Percentiles rank a stretch among this genome's conserved stretches.
These are phyloP conservation scores for Ananas comosus DNA, from an alignment of 176 grass and related monocot genomes.

Conservation along the genomic window DNA sequence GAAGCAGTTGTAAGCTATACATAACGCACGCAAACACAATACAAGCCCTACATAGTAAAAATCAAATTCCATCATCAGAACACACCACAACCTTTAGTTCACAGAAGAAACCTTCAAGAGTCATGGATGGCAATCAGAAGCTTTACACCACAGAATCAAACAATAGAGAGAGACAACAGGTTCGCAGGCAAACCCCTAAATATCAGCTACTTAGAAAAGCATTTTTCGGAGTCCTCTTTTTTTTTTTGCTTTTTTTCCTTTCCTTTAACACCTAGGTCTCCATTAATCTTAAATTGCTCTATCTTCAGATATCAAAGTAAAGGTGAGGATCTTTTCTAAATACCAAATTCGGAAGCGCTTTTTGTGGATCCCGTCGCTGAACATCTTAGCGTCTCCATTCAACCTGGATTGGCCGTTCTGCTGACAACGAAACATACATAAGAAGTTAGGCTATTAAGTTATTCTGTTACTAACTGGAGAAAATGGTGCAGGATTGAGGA, in stretches of 20 bases:
- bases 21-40: no score
- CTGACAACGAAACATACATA: conserved; percentile 4
- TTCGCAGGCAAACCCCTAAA: no score
- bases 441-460: not conserved
- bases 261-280: conserved; percentile 18
- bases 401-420: conserved; percentile 48
- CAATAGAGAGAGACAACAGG: no score
- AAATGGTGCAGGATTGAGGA: not conserved
- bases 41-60: no score
- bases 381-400: conserved; percentile 68
- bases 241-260: no score
- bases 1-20: no score
- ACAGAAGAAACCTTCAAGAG: not conserved
- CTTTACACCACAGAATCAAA: no score
- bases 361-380: conserved; percentile 2
- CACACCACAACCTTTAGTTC: no score
- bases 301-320: conserved; percentile 20
- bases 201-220: no score
- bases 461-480: not conserved
- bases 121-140: not conserved
- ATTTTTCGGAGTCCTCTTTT: no score
- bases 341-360: not conserved
- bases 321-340: not conserved
- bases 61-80: no score
- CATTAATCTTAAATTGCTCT: conserved; percentile 29